Conservation (phyloP, 225 moss, liverwort and hornwort species). For the Ulota crispa region DNA sequence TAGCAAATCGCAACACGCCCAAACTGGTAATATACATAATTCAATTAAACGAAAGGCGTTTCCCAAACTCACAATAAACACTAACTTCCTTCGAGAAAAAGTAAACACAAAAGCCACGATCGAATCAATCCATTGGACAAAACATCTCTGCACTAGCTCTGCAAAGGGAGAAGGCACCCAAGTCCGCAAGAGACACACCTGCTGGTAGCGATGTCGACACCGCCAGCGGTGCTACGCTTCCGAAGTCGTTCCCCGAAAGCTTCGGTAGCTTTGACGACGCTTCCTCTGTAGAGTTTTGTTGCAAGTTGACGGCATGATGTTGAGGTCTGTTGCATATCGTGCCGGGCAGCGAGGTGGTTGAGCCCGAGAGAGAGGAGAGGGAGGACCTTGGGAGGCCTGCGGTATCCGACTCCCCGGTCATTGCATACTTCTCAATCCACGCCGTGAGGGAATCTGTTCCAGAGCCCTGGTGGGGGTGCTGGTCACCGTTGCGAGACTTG, state of each 20-base stretch:
- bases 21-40: not conserved
- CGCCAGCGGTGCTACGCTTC: conserved; percentile 18
- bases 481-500: conserved; percentile 25
- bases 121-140: not conserved
- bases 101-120: not conserved
- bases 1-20: not conserved
- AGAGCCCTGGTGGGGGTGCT: conserved; percentile 30
- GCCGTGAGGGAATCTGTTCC: conserved; percentile 69
- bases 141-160: not conserved
- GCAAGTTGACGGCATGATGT: conserved; percentile 22
- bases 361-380: conserved; percentile 44
- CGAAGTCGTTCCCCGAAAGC: conserved; percentile 22
- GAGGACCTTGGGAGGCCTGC: conserved; percentile 28
- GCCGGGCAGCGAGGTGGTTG: conserved; percentile 46
- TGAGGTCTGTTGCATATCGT: conserved; percentile 24
- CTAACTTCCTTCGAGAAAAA: not conserved
- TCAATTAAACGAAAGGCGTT: not conserved
- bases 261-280: conserved; percentile 50
- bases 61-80: too few relatives aligned
- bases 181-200: conserved; percentile 16
- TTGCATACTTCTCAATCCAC: conserved; percentile 85
- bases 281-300: conserved; percentile 16
- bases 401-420: conserved; percentile 32
- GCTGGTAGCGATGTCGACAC: conserved; percentile 24
- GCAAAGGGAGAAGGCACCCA: not conserved